These are phyloP conservation scores for Acrodontium crateriforme DNA, from an alignment of 2,329 filamentous ascomycete species.

Conservation along the genomic window DNA sequence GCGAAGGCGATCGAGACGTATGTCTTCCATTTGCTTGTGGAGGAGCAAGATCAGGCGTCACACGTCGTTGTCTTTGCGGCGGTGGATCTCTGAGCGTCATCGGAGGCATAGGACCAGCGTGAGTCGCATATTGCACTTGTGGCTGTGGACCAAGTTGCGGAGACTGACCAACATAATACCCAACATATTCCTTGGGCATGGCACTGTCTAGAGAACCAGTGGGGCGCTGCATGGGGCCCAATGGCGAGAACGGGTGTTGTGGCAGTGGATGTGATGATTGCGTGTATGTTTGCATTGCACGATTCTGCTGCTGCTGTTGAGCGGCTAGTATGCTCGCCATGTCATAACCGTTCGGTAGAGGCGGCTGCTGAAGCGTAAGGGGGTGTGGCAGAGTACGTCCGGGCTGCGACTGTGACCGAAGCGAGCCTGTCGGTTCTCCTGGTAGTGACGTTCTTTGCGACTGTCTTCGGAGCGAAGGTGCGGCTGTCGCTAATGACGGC, in stretches of 20 bases:
- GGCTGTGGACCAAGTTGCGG: constrained; percentile 22
- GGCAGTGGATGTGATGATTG: too few relatives aligned
- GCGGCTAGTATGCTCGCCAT: constrained; percentile 19
- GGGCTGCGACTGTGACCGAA: constrained; percentile 37
- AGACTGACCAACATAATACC: constrained; percentile 35
- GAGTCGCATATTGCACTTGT: constrained; percentile 11
- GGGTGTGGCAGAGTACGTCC: constrained; percentile 30
- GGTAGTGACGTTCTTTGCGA: constrained; percentile 30
- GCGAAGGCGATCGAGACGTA: constrained; percentile 31
- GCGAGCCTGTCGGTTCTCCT: constrained; percentile 26
- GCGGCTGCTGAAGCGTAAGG: constrained; percentile 23
- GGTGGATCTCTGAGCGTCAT: constrained; percentile 27
- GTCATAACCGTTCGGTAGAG: constrained; percentile 27
- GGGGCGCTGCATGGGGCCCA: constrained; percentile 9
- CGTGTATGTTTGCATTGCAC: constrained; percentile 14
- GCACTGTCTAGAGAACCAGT: constrained; percentile 17
- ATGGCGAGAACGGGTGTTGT: constrained; percentile 11
- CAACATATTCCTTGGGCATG: constrained; percentile 36
- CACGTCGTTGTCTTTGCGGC: constrained; percentile 26
- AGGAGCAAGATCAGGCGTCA: constrained; percentile 29
- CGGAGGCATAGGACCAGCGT: constrained; percentile 17
- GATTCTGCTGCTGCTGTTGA: constrained; percentile 20
- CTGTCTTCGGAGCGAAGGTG: constrained; percentile 29
- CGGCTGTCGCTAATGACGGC: constrained; percentile 30
- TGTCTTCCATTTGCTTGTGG: constrained; percentile 18